Evolutionary conservation across 78 protist genomes (phyloP), one percentile per base, ranked within the genome.

Genomic region (Chrysochromulina tobinii): DNA sequence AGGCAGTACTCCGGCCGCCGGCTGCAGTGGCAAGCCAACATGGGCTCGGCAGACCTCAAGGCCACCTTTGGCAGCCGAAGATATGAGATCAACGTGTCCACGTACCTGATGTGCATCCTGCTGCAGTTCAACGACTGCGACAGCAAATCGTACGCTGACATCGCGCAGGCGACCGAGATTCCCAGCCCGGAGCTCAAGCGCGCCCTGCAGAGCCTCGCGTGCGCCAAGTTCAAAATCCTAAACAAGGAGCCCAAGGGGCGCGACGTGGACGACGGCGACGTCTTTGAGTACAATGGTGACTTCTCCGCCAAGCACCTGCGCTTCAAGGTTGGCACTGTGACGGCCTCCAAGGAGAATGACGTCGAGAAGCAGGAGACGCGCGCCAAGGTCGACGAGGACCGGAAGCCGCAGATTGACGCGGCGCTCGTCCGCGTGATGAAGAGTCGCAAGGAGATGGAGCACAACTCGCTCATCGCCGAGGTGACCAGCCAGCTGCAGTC

Each of bases 21-120:
- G 77, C 93, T 98, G 38, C 84, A 90, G 53, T 98, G 99, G 99
- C 97, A 97, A 87, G 38, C 94, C 2, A 90, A 66, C 84, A 92
- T 97, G 97, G 98, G 98, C 90, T 94, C 94, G 38, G 98, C 97
- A 2, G 98, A 97, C 69, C 21, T 97, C 55, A 89, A 92, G 66
- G 97, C 97, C 55, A 53, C 9, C 12, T 95, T 94, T 89, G 94
- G 94, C 61, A 79, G 57, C 25, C 14, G 27, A 3, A 8, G 48
- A 73, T 48, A 92, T 87, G 91, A 91, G 55, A 27, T 94, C 27
- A 23, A 11, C 4, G 87, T 93, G 67, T 87, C 92, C 89, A 55
- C 98, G 20, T 94, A 96, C 69, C 97, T 94, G 91, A 97, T 97
- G 97, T 91, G 94, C 55, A 55, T 96, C 48, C 89, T 97, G 67